Evolutionary conservation across 805 yeast genomes (phyloP).

Genomic region (Pichia cephalocereana): DNA sequence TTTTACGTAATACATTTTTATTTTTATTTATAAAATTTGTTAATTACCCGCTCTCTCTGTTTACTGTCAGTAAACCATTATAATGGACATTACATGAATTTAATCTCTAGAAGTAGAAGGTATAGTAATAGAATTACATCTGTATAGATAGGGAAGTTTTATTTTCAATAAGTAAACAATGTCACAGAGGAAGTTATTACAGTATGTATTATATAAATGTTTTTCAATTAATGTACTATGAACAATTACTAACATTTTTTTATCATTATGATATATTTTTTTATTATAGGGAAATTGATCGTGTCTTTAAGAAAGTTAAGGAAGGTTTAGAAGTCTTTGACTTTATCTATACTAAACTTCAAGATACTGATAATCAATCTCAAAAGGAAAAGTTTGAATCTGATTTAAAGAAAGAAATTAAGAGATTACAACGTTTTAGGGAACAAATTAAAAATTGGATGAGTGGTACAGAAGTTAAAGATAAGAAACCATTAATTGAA

Average conservation of each 20-base stretch:
- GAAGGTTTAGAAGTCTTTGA: conserved; percentile 89
- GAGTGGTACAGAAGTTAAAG: conserved; percentile 84
- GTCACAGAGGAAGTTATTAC: conserved; percentile 44
- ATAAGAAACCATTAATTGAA: conserved; percentile 72
- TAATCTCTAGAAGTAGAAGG: no score
- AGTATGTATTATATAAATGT: conserved; percentile 25
- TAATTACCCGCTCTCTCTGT: no score
- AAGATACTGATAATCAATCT: conserved; percentile 69
- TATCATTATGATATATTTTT: background rate
- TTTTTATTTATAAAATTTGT: no score
- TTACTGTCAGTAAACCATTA: no score
- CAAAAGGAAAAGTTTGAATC: conserved; percentile 91
- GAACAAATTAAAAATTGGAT: conserved; percentile 96
- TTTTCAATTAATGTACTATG: no score
- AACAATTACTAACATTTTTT: background rate
- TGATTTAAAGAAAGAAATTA: conserved; percentile 90
- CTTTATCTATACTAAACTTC: conserved; percentile 75
- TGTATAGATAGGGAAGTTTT: no score
- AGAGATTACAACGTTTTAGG: conserved; percentile 84
- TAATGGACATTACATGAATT: no score
- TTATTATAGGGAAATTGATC: conserved; percentile 64
- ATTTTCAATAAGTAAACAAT: conserved; percentile 15
- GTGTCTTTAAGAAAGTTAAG: conserved; percentile 80
- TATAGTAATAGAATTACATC: no score
- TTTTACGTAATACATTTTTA: no score